Evolutionary conservation across 2,329 filamentous ascomycete species (phyloP).

Genomic region (Didymellaceae sp.): DNA sequence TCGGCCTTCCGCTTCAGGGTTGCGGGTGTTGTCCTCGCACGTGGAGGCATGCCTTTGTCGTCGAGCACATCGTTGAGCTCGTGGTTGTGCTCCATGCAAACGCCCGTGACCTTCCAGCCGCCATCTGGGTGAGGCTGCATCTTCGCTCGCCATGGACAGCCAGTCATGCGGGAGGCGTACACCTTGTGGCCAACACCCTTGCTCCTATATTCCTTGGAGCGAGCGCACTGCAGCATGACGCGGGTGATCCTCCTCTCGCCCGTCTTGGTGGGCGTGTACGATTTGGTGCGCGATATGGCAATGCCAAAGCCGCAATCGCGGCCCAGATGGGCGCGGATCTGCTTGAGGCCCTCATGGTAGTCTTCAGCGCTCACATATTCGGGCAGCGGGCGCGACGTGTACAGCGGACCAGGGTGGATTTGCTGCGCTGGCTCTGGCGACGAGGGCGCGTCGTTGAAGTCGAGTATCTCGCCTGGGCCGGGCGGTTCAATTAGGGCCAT

Average conservation of each 20-base stretch:
- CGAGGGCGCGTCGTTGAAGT: slow-evolving; percentile 13
- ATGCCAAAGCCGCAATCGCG: slow-evolving; percentile 22
- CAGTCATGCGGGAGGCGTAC: slow-evolving; percentile 20
- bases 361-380: slow-evolving; percentile 18
- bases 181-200: slow-evolving; percentile 15
- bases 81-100: slow-evolving; percentile 21
- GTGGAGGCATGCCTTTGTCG: slow-evolving; percentile 21
- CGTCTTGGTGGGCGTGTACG: slow-evolving; percentile 19
- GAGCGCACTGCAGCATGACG: slow-evolving; percentile 22
- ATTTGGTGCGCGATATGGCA: slow-evolving; percentile 22
- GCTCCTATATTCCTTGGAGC: slow-evolving; percentile 24
- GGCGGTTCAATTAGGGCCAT: slow-evolving; percentile 17
- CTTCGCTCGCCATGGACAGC: slow-evolving; percentile 21
- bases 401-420: slow-evolving; percentile 4
- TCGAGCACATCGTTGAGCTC: slow-evolving; percentile 18
- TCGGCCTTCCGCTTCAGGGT: not conserved
- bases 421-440: slow-evolving; percentile 6
- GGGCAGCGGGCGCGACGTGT: slow-evolving; percentile 14
- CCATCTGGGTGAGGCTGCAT: slow-evolving; percentile 20
- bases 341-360: slow-evolving; percentile 23
- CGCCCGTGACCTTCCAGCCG: slow-evolving; percentile 15
- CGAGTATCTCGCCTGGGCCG: slow-evolving; percentile 8
- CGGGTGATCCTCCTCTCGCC: slow-evolving; percentile 18
- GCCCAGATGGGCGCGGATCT: slow-evolving; percentile 19
- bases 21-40: slow-evolving; percentile 12